Percentiles rank a stretch among this genome's conserved stretches.
These are phyloP conservation scores for Mucor mucedo DNA, from an alignment of 371 early-diverging fungal species.

Conservation along the genomic window DNA sequence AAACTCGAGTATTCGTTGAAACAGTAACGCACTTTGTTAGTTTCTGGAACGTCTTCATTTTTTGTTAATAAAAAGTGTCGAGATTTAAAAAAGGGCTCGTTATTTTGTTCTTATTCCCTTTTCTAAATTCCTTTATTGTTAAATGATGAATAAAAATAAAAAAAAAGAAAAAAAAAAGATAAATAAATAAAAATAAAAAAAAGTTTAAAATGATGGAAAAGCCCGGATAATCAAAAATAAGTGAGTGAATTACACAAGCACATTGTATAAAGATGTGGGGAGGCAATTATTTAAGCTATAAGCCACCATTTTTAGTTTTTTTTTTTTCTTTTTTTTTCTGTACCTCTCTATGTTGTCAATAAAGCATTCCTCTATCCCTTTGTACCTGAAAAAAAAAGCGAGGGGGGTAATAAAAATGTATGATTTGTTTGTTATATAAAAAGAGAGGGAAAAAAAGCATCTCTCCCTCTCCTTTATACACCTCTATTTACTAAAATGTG, in stretches of 20 bases:
- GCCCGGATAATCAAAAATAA: too few species aligned
- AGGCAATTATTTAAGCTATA: background rate
- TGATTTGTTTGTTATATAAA: background rate
- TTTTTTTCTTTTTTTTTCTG: too few species aligned
- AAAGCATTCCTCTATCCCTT: too few species aligned
- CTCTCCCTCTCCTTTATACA: too few species aligned
- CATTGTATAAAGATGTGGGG: background rate
- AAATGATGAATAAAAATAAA: background rate
- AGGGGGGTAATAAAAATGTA: too few species aligned
- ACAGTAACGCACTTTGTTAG: conserved; percentile 12
- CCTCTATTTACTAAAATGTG: background rate
- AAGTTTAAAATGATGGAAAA: background rate
- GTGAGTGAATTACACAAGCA: background rate
- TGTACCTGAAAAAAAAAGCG: too few species aligned
- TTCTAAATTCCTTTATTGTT: background rate
- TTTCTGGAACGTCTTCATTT: background rate
- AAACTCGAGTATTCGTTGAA: conserved; percentile 27
- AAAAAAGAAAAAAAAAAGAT: background rate
- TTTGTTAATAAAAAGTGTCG: background rate
- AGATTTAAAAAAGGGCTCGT: background rate
- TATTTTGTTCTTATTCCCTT: background rate
- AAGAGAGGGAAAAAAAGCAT: background rate
- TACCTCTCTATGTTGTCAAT: too few species aligned
- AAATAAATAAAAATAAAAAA: background rate
- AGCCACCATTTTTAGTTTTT: background rate